Conservation (phyloP, 1,139 yeast species). For the Insectozyma bohioensis region DNA sequence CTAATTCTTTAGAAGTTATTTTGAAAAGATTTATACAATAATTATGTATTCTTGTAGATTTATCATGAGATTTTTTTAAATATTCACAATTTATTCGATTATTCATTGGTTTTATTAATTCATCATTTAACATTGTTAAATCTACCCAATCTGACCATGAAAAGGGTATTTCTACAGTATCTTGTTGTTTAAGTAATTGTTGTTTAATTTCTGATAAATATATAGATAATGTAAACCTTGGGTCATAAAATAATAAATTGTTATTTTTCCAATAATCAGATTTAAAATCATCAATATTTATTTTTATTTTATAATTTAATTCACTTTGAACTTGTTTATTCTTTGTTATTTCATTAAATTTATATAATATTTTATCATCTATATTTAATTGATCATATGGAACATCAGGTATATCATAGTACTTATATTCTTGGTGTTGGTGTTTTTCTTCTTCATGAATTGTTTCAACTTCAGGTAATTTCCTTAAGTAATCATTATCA, state of each 20-base stretch:
- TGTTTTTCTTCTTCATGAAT: too few species aligned
- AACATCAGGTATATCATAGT: constrained; percentile 16
- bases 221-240: constrained; percentile 47
- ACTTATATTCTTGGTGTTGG: constrained; percentile 8
- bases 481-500: too few species aligned
- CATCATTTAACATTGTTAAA: constrained; percentile 35
- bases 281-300: constrained; percentile 22
- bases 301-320: constrained; percentile 24
- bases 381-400: constrained; percentile 19
- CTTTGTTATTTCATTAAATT: constrained; percentile 14
- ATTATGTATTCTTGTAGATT: constrained; percentile 18
- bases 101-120: constrained; percentile 25
- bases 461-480: too few species aligned
- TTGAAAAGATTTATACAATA: constrained; percentile 26
- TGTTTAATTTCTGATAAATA: constrained; percentile 33
- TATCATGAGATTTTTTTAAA: constrained; percentile 24
- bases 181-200: constrained; percentile 6
- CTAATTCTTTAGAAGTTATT: constrained; percentile 25
- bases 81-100: constrained; percentile 24
- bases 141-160: constrained; percentile 30
- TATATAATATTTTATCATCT: constrained; percentile 18
- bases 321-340: constrained; percentile 23
- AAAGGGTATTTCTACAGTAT: constrained; percentile 28
- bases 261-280: constrained; percentile 17
- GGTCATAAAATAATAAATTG: constrained; percentile 30